Evolutionary conservation across 1,139 yeast species (phyloP).

Genomic region (Debaryomycetaceae sp.): DNA sequence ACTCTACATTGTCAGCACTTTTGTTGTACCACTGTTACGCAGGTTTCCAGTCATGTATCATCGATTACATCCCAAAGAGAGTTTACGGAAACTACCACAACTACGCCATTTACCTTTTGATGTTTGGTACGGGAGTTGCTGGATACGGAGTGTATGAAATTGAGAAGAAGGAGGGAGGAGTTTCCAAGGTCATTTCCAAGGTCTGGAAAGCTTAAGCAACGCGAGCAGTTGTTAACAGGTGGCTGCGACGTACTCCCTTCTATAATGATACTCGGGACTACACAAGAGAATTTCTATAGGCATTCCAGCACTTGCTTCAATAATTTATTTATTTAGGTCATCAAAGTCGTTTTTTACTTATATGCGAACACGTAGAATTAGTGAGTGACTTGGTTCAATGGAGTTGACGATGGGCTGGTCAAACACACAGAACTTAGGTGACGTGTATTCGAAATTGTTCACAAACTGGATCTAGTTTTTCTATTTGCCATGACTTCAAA

Average conservation of each 20-base stretch:
- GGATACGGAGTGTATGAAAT: conserved; percentile 79
- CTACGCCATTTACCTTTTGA: conserved; percentile 59
- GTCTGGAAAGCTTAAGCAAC: conserved; percentile 34
- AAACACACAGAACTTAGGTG: background rate
- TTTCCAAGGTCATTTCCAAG: conserved; percentile 32
- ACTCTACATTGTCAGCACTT: conserved; percentile 61
- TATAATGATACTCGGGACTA: no score
- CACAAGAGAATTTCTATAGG: background rate
- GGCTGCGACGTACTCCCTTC: background rate
- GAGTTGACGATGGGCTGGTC: no score
- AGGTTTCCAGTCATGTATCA: conserved; percentile 83
- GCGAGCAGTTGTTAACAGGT: background rate
- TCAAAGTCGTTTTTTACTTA: background rate
- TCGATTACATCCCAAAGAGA: conserved; percentile 84
- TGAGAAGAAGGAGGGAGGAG: conserved; percentile 61
- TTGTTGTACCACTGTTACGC: conserved; percentile 72
- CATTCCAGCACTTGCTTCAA: background rate
- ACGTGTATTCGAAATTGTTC: conserved; percentile 5
- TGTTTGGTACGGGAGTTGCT: conserved; percentile 67
- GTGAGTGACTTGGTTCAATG: no score
- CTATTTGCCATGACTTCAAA: conserved; percentile 20
- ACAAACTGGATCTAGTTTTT: conserved; percentile 13
- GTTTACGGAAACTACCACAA: conserved; percentile 73
- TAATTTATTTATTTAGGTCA: background rate
- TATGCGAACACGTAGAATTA: no score